Percentiles rank a stretch among this genome's conserved stretches.
Conservation (phyloP, 176 grass and related monocot genomes). For the Juncus inflexus region DNA sequence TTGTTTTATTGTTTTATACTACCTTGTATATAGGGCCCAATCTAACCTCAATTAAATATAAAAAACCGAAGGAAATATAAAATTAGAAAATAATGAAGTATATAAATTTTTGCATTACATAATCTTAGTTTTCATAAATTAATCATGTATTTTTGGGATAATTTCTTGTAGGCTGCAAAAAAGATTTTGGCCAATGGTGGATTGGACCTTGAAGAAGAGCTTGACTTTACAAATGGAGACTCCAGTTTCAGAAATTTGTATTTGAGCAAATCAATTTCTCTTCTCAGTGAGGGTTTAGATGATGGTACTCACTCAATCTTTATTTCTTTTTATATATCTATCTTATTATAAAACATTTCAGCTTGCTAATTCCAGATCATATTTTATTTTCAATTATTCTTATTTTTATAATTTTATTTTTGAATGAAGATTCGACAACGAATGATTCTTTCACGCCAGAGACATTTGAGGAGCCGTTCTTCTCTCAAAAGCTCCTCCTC, state of each 20-base stretch:
- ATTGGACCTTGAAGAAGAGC: slow-evolving; percentile 26
- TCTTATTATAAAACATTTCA: background rate
- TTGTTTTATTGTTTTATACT: slow-evolving; percentile 27
- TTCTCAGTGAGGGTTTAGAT: slow-evolving; percentile 47
- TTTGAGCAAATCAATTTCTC: slow-evolving; percentile 48
- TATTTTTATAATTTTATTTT: slow-evolving; percentile 11
- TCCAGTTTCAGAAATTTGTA: slow-evolving; percentile 37
- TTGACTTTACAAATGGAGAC: slow-evolving; percentile 14
- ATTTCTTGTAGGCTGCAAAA: slow-evolving; percentile 58
- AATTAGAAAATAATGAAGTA: too few species aligned
- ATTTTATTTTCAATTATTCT: background rate
- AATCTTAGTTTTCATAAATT: too few species aligned
- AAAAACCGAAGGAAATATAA: too few species aligned
- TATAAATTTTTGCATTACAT: too few species aligned
- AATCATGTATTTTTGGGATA: background rate
- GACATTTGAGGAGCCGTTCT: slow-evolving; percentile 78
- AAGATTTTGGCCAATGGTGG: slow-evolving; percentile 34
- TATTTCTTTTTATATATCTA: slow-evolving; percentile 9
- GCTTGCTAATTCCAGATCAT: background rate
- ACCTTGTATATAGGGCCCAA: too few species aligned
- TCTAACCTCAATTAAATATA: too few species aligned
- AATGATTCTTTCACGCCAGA: slow-evolving; percentile 44
- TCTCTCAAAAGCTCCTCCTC: slow-evolving; percentile 68
- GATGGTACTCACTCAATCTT: slow-evolving; percentile 40
- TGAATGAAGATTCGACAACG: slow-evolving; percentile 34